Evolutionary conservation across 805 yeast species (phyloP).

Genomic region (Cyberlindnera mississippiensis): DNA sequence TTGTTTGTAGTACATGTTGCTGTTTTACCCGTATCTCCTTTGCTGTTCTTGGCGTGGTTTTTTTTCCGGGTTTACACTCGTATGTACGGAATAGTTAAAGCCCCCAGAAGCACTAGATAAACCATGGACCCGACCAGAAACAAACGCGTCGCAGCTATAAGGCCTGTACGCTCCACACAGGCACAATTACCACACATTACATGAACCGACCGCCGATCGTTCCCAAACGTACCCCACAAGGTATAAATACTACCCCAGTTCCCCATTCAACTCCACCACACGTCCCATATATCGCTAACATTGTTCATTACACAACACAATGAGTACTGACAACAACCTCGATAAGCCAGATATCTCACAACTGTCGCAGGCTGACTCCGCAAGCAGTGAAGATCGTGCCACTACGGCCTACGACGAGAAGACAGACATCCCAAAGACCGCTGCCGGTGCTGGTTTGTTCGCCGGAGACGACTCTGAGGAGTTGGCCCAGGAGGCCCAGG

Average conservation of each 20-base stretch:
- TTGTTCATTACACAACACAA: not conserved
- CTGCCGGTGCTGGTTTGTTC: conserved; percentile 9
- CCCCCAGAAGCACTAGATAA: too few species aligned
- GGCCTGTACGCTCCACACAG: not conserved
- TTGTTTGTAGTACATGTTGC: too few species aligned
- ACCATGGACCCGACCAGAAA: too few species aligned
- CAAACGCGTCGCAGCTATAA: too few species aligned
- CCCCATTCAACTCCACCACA: not conserved
- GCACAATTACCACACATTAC: not conserved
- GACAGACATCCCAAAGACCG: not conserved
- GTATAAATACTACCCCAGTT: not conserved
- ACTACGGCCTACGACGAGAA: conserved; percentile 2
- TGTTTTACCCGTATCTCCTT: too few species aligned
- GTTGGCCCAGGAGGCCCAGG: conserved; percentile 11
- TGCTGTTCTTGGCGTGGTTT: too few species aligned
- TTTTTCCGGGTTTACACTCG: too few species aligned
- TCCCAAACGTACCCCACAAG: too few species aligned
- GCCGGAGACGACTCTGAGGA: conserved; percentile 6
- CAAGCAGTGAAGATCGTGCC: not conserved
- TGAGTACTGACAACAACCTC: not conserved
- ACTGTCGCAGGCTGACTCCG: conserved; percentile 5
- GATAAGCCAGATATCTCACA: conserved; percentile 3
- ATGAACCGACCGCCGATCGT: not conserved
- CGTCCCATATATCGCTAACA: not conserved
- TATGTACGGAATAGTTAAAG: too few species aligned